Evolutionary conservation across 495 filamentous ascomycete species (phyloP).

Genomic region (Sabuloglossum arenarium): DNA sequence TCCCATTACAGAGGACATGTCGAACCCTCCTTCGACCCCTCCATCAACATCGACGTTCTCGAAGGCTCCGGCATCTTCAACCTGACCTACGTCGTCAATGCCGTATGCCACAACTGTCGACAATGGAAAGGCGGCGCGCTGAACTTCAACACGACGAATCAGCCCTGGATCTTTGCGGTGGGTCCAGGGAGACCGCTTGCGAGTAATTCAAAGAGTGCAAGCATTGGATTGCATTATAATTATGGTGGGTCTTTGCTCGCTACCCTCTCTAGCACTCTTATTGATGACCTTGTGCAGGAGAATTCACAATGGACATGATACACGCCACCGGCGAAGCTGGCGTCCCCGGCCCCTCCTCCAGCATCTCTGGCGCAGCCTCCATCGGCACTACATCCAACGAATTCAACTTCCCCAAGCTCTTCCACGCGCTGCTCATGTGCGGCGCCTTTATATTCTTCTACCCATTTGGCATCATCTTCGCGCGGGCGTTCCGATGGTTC

Average conservation of each 20-base stretch:
- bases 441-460: slow-evolving; percentile 11
- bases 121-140: slow-evolving; percentile 8
- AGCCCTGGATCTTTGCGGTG: slow-evolving; percentile 14
- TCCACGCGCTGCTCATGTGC: slow-evolving; percentile 10
- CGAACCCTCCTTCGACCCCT: slow-evolving; percentile 8
- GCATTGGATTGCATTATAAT: slow-evolving; percentile 7
- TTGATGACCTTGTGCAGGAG: background rate
- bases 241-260: slow-evolving; percentile 6
- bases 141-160: slow-evolving; percentile 6
- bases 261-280: background rate
- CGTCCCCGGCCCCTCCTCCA: slow-evolving; percentile 5
- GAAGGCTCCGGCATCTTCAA: slow-evolving; percentile 11
- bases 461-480: slow-evolving; percentile 10
- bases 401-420: slow-evolving; percentile 7
- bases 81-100: slow-evolving; percentile 12
- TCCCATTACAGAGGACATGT: slow-evolving; percentile 4
- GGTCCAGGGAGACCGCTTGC: slow-evolving; percentile 8
- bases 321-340: slow-evolving; percentile 9
- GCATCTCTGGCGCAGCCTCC: slow-evolving; percentile 6
- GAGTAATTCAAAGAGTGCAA: slow-evolving; percentile 6
- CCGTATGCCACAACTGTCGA: slow-evolving; percentile 11
- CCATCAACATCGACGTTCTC: slow-evolving; percentile 8
- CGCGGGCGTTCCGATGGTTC: slow-evolving; percentile 9
- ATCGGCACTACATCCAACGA: slow-evolving; percentile 4
- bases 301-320: slow-evolving; percentile 13